A percentile compares a stretch with the other conserved stretches of the same genome.
Conservation (phyloP, 2,329 filamentous ascomycete species). For the Zymoseptoria tritici region DNA sequence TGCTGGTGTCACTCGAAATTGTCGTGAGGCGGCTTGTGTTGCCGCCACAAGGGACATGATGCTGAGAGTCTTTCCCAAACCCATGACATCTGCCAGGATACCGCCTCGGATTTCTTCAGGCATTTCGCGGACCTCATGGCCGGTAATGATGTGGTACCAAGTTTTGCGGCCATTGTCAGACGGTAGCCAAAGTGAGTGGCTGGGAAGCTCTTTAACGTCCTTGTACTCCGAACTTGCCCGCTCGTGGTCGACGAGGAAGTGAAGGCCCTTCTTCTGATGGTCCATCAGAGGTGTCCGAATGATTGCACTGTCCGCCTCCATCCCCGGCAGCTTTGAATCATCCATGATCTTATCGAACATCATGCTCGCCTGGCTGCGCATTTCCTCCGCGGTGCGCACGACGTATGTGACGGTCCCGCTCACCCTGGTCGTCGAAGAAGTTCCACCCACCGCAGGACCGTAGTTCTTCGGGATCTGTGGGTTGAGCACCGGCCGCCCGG, state of each 20-base stretch:
- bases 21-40: conserved; percentile 54
- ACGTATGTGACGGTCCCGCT: conserved; percentile 29
- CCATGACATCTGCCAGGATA: conserved; percentile 47
- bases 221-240: conserved; percentile 52
- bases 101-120: conserved; percentile 36
- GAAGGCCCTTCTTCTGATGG: conserved; percentile 85
- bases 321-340: conserved; percentile 65
- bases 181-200: conserved; percentile 63
- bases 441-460: conserved; percentile 6
- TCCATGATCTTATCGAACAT: conserved; percentile 81
- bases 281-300: conserved; percentile 61
- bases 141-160: conserved; percentile 83
- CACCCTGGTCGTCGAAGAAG: neutral
- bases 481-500: conserved; percentile 65
- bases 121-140: conserved; percentile 42
- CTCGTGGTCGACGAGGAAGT: conserved; percentile 79
- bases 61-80: conserved; percentile 56
- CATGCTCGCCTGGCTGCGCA: conserved; percentile 72
- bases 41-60: conserved; percentile 69
- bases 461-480: conserved; percentile 54
- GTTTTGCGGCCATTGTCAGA: conserved; percentile 49
- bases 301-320: conserved; percentile 57
- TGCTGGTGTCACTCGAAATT: conserved; percentile 53
- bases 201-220: conserved; percentile 37
- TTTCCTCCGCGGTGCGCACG: conserved; percentile 71